Percentiles rank a stretch among this genome's conserved stretches.
These are phyloP conservation scores for Scheffersomyces stipitis DNA, from an alignment of 805 yeast species.

Conservation along the genomic window DNA sequence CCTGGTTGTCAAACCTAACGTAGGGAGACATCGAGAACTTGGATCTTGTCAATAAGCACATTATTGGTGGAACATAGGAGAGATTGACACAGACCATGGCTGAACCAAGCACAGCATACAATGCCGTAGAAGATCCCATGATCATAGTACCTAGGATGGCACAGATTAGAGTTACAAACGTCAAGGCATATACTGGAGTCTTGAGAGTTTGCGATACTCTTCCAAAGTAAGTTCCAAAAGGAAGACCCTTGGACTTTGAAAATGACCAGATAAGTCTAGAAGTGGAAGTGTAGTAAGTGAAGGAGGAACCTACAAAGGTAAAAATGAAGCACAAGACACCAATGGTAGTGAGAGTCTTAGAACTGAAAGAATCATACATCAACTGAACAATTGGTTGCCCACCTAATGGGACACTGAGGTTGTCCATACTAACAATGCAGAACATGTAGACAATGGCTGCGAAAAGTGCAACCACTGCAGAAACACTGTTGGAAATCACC, in stretches of 20 bases:
- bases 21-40: background rate
- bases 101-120: conserved; percentile 31
- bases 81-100: conserved; percentile 29
- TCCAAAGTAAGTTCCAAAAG: conserved; percentile 27
- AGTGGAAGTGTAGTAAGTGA: conserved; percentile 24
- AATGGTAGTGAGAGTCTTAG: conserved; percentile 26
- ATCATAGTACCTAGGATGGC: conserved; percentile 26
- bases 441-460: conserved; percentile 30
- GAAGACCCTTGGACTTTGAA: conserved; percentile 34
- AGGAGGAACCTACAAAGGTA: conserved; percentile 16
- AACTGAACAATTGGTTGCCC: conserved; percentile 23
- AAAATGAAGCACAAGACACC: conserved; percentile 16
- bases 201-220: conserved; percentile 19
- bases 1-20: background rate
- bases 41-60: conserved; percentile 14
- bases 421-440: conserved; percentile 15
- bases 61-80: conserved; percentile 30
- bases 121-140: conserved; percentile 27
- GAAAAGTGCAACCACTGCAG: conserved; percentile 28
- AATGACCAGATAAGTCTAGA: conserved; percentile 34
- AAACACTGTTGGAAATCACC: conserved; percentile 23
- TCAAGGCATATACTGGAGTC: conserved; percentile 22
- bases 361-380: conserved; percentile 21
- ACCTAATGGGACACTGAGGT: conserved; percentile 17
- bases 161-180: conserved; percentile 20